Evolutionary conservation across 2,329 filamentous ascomycete species (phyloP).

Genomic region (Monosporascus ibericus): DNA sequence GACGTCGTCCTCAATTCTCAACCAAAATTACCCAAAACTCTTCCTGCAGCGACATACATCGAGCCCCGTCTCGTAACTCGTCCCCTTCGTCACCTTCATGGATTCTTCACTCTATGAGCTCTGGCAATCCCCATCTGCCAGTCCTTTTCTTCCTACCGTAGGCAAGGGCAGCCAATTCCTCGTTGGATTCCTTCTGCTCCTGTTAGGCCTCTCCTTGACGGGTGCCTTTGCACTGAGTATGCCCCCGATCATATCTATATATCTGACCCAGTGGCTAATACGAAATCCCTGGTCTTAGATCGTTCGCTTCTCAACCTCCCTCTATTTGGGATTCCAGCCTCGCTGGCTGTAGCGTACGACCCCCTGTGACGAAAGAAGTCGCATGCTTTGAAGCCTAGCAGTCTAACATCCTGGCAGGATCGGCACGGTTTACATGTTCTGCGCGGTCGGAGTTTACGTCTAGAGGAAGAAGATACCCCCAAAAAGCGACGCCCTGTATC

Average conservation of each 20-base stretch:
- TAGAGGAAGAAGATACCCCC: conserved; percentile 49
- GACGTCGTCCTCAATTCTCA: background rate
- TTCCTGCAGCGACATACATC: too few species aligned
- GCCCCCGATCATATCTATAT: conserved; percentile 18
- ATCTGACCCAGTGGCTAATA: background rate
- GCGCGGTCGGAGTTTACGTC: conserved; percentile 96
- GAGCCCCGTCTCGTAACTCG: background rate
- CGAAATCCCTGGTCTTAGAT: conserved; percentile 48
- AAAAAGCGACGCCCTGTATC: conserved; percentile 29
- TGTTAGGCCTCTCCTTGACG: conserved; percentile 65
- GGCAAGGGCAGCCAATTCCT: conserved; percentile 80
- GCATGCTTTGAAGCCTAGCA: conserved; percentile 3
- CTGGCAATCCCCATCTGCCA: conserved; percentile 88
- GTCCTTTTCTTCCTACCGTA: conserved; percentile 74
- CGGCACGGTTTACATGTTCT: conserved; percentile 97
- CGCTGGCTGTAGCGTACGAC: conserved; percentile 80
- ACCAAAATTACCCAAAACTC: background rate
- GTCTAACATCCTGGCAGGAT: conserved; percentile 51
- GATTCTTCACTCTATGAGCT: conserved; percentile 79
- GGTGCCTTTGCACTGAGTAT: conserved; percentile 83
- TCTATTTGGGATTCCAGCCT: conserved; percentile 77
- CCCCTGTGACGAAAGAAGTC: background rate
- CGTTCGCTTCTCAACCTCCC: conserved; percentile 73
- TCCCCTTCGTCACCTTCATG: conserved; percentile 42
- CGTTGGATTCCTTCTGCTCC: conserved; percentile 69